Percentiles rank a stretch among this genome's conserved stretches.
Conservation (phyloP, 768 basidiomycete species). For the Tubosaeta sp. region DNA sequence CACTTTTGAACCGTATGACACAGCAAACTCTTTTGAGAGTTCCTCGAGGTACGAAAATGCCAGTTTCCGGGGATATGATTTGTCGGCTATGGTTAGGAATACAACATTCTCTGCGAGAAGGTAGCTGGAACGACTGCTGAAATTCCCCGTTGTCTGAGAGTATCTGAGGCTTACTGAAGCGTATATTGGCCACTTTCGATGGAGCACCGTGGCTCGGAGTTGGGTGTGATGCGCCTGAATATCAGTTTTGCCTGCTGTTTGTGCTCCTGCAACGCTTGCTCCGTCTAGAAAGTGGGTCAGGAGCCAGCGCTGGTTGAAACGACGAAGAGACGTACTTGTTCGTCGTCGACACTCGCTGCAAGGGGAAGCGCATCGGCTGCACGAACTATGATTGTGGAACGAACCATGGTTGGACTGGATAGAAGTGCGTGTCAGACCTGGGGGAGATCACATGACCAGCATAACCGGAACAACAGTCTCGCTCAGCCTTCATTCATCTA, state of each 20-base stretch:
- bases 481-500: no score
- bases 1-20: slow-evolving; percentile 89
- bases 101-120: slow-evolving; percentile 92
- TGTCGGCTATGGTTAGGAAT: slow-evolving; percentile 93
- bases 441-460: neutral
- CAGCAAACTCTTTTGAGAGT: slow-evolving; percentile 91
- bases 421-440: neutral
- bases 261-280: slow-evolving; percentile 91
- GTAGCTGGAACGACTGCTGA: slow-evolving; percentile 56
- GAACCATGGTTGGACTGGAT: slow-evolving; percentile 55
- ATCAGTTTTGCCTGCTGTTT: slow-evolving; percentile 98
- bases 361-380: slow-evolving; percentile 86
- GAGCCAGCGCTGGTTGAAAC: neutral
- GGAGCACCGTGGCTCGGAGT: slow-evolving; percentile 93
- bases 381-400: slow-evolving; percentile 80
- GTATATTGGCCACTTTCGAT: slow-evolving; percentile 95
- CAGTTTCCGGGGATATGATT: slow-evolving; percentile 94
- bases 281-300: slow-evolving; percentile 56
- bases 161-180: slow-evolving; percentile 69
- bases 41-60: slow-evolving; percentile 98
- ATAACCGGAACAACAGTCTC: no score
- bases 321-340: slow-evolving; percentile 59
- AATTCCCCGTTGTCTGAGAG: neutral
- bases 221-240: slow-evolving; percentile 89
- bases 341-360: slow-evolving; percentile 96